phyloP scores from a whole-genome alignment of 306 rosid genomes.

The Potentilla sterilis region DNA sequence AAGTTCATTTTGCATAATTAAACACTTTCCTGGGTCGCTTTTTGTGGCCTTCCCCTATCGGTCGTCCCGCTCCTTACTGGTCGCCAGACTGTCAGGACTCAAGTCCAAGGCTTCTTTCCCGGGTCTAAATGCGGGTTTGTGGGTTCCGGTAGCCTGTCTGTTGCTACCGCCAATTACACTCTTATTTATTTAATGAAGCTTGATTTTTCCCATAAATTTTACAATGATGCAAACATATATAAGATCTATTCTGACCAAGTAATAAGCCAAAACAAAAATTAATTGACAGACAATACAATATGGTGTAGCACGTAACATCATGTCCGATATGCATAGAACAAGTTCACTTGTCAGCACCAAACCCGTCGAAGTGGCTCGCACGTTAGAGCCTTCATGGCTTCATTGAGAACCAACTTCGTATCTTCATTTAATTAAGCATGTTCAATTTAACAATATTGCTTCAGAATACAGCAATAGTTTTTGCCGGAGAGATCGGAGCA shows the following conservation, averaged over 20 bases:
- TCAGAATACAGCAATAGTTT: neutral
- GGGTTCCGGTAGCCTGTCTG: too few relatives aligned
- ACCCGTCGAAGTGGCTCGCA: conserved; percentile 9
- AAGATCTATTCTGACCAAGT: neutral
- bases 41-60: too few relatives aligned
- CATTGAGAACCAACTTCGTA: neutral
- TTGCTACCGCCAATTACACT: too few relatives aligned
- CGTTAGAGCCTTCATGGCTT: neutral
- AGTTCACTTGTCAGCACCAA: conserved; percentile 2
- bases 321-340: neutral
- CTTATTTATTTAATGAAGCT: neutral
- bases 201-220: neutral
- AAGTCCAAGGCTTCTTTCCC: too few relatives aligned
- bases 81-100: too few relatives aligned
- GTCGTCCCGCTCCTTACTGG: too few relatives aligned
- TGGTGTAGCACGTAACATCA: neutral
- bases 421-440: neutral
- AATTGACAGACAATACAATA: neutral
- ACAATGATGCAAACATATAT: neutral
- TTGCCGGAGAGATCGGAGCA: neutral
- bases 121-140: too few relatives aligned
- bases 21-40: too few relatives aligned
- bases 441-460: neutral
- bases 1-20: too few relatives aligned
- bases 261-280: neutral